These are phyloP conservation scores for Melocanna baccifera DNA, from an alignment of 176 grass and related monocot species.

Conservation along the genomic window DNA sequence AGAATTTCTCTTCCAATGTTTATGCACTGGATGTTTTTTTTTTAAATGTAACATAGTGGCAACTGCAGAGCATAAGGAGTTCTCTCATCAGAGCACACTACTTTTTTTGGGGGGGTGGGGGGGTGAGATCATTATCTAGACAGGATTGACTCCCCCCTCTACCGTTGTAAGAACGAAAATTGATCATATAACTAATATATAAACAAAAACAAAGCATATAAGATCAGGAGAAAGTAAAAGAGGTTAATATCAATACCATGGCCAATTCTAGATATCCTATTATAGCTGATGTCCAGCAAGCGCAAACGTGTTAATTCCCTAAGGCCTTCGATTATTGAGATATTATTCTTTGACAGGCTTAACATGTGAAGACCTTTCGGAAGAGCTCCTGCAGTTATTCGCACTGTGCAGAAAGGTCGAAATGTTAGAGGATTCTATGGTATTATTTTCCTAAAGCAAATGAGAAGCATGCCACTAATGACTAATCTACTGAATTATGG, in stretches of 20 bases:
- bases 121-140: neutral
- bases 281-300: constrained; percentile 80
- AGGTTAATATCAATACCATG: constrained; percentile 64
- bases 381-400: constrained; percentile 75
- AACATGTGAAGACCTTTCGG: constrained; percentile 95
- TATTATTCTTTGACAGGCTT: constrained; percentile 89
- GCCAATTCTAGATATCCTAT: constrained; percentile 84
- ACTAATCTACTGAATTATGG: constrained; percentile 13
- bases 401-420: constrained; percentile 53
- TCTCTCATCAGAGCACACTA: neutral
- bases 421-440: constrained; percentile 7
- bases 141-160: neutral
- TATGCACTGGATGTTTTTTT: neutral
- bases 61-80: neutral
- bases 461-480: neutral
- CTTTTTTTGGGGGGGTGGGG: neutral
- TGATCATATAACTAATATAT: neutral
- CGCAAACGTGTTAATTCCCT: constrained; percentile 81
- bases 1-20: neutral
- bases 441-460: constrained; percentile 15
- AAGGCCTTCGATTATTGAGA: constrained; percentile 86
- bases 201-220: neutral
- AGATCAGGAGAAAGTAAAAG: constrained; percentile 4
- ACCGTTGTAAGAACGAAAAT: neutral
- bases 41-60: neutral